These are phyloP conservation scores for Aquilaria yunnanensis DNA, from an alignment of 345 rosid species.

Conservation along the genomic window DNA sequence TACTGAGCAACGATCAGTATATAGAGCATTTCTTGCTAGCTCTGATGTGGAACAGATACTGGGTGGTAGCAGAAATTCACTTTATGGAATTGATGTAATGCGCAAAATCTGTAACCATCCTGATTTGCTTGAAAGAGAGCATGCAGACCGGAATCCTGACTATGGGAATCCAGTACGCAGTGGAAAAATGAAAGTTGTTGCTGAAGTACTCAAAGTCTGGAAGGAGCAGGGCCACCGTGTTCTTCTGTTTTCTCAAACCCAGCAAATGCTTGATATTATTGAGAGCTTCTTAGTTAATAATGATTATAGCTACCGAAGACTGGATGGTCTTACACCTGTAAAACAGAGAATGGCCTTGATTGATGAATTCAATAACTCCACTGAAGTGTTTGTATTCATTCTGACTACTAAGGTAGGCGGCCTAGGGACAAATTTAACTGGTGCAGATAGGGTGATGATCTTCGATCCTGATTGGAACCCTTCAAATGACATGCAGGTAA, in stretches of 20 bases:
- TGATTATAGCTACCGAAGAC: conserved; percentile 76
- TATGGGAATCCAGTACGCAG: conserved; percentile 93
- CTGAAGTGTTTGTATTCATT: conserved; percentile 71
- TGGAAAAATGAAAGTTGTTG: conserved; percentile 89
- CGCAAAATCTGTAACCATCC: conserved; percentile 99
- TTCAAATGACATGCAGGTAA: conserved; percentile 94
- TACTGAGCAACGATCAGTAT: conserved; percentile 71
- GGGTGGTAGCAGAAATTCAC: conserved; percentile 71
- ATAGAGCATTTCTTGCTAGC: conserved; percentile 97
- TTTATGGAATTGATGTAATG: conserved; percentile 97
- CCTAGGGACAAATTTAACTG: conserved; percentile 91
- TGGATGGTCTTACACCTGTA: conserved; percentile 91
- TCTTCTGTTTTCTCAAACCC: conserved; percentile 90
- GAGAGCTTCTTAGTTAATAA: conserved; percentile 64
- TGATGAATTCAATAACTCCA: conserved; percentile 79
- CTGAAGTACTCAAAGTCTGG: conserved; percentile 86
- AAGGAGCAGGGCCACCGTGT: conserved; percentile 87
- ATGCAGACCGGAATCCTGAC: conserved; percentile 63
- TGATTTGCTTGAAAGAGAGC: conserved; percentile 95
- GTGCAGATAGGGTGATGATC: conserved; percentile 93
- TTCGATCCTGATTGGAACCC: conserved; percentile 99
- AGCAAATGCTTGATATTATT: conserved; percentile 95
- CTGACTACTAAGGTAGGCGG: conserved; percentile 97
- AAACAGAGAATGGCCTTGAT: conserved; percentile 96
- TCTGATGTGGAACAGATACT: conserved; percentile 90